Evolutionary conservation across 1,284 basidiomycete genomes (phyloP).

Genomic region (Ganoderma resinaceum): DNA sequence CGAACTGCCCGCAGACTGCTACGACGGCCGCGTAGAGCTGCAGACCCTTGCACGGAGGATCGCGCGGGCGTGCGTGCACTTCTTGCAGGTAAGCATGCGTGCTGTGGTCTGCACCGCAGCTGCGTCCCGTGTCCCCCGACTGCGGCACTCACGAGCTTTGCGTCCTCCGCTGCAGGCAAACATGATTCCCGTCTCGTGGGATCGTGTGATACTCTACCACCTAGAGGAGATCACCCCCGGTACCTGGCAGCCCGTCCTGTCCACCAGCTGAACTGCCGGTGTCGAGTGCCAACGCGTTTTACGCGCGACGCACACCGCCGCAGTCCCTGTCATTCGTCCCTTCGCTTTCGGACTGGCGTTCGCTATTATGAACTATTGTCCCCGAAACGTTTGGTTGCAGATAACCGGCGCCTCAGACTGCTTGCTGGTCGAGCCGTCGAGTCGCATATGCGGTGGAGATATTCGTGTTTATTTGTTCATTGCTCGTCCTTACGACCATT

Average conservation of each 20-base stretch:
- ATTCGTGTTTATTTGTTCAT: conserved; percentile 14
- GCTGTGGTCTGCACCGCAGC: conserved; percentile 12
- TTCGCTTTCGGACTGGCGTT: background rate
- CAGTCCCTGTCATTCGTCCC: background rate
- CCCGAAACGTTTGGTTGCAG: background rate
- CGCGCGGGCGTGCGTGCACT: conserved; percentile 75
- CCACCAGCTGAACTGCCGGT: conserved; percentile 42
- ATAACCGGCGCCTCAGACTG: background rate
- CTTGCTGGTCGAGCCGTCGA: conserved; percentile 1
- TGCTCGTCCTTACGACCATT: conserved; percentile 7
- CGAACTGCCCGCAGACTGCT: conserved; percentile 74
- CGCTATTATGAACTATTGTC: background rate
- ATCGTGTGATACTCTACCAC: conserved; percentile 73
- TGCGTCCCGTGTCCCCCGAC: conserved; percentile 14
- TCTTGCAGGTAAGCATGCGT: conserved; percentile 63
- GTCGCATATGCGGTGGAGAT: background rate
- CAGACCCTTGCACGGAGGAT: conserved; percentile 73
- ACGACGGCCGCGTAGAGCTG: conserved; percentile 68
- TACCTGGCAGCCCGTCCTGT: conserved; percentile 68
- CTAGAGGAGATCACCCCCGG: conserved; percentile 74
- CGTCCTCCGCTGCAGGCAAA: conserved; percentile 53
- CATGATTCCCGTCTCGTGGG: conserved; percentile 69
- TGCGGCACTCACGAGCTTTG: conserved; percentile 22
- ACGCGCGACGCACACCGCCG: background rate
- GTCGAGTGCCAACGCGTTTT: background rate